Evolutionary conservation across 2,329 filamentous ascomycete genomes (phyloP).

Genomic region (Talaromyces piceae): DNA sequence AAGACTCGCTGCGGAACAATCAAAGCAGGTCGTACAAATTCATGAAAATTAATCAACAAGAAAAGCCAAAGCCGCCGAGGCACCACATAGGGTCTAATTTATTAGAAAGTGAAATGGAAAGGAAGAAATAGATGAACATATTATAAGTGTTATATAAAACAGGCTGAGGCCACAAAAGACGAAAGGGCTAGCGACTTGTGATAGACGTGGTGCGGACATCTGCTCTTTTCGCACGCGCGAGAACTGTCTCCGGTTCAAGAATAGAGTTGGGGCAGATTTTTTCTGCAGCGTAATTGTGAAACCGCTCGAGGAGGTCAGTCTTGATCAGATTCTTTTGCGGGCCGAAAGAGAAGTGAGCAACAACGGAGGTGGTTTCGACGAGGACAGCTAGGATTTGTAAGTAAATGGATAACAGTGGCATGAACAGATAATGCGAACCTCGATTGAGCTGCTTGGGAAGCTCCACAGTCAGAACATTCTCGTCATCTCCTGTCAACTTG

Average conservation of each 20-base stretch:
- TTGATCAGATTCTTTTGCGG: conserved; percentile 10
- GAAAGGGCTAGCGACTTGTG: not conserved
- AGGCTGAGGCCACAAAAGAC: not conserved
- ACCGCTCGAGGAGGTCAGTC: conserved; percentile 10
- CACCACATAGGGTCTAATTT: not conserved
- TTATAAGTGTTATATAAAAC: not conserved
- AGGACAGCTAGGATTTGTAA: conserved; percentile 5
- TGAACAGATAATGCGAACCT: not conserved
- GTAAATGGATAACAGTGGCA: not conserved
- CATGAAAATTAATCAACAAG: not conserved
- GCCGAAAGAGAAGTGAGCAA: conserved; percentile 10
- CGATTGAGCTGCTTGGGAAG: conserved; percentile 8
- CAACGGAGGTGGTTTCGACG: conserved; percentile 10
- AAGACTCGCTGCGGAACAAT: not conserved
- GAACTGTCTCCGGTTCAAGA: conserved; percentile 6
- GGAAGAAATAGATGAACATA: not conserved
- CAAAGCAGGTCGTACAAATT: not conserved
- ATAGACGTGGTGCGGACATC: not conserved
- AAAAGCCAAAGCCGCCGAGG: not conserved
- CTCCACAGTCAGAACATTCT: conserved; percentile 8
- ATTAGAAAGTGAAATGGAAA: not conserved
- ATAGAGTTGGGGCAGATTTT: conserved; percentile 8
- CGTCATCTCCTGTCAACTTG: conserved; percentile 7
- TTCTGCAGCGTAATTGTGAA: conserved; percentile 9
- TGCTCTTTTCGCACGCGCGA: not conserved